phyloP scores from a whole-genome alignment of 257 asterid species.

The Anisodus acutangulus region DNA sequence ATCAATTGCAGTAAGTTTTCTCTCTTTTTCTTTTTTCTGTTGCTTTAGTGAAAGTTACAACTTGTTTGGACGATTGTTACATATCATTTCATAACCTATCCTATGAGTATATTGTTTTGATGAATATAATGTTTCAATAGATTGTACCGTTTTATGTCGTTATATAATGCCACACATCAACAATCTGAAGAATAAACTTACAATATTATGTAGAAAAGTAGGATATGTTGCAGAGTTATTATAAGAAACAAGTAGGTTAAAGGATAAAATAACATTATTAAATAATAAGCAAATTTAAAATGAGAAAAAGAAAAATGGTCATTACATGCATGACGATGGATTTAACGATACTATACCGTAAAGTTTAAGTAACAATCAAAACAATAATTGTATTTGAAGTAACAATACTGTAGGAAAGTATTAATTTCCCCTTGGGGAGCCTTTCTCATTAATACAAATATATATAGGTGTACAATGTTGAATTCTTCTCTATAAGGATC shows the following conservation, averaged over 20 bases:
- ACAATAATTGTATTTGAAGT: too few species aligned
- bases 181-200: neutral
- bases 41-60: neutral
- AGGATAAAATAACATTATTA: neutral
- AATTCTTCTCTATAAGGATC: too few species aligned
- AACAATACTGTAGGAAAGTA: too few species aligned
- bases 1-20: slow-evolving; percentile 73
- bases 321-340: neutral
- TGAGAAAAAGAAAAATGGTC: neutral
- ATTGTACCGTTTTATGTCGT: neutral
- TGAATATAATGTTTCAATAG: neutral
- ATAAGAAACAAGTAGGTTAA: neutral
- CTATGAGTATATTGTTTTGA: neutral
- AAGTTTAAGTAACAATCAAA: too few species aligned
- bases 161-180: neutral
- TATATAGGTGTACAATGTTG: too few species aligned
- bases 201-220: neutral
- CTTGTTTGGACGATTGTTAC: neutral
- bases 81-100: neutral
- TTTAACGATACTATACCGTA: neutral
- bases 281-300: neutral
- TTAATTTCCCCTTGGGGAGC: too few species aligned
- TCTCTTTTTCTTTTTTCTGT: neutral
- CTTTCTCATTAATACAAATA: too few species aligned
- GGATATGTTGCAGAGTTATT: neutral